Base-by-base conservation (phyloP, 2,329 filamentous ascomycete genomes). In the Blastomyces percursus region DNA sequence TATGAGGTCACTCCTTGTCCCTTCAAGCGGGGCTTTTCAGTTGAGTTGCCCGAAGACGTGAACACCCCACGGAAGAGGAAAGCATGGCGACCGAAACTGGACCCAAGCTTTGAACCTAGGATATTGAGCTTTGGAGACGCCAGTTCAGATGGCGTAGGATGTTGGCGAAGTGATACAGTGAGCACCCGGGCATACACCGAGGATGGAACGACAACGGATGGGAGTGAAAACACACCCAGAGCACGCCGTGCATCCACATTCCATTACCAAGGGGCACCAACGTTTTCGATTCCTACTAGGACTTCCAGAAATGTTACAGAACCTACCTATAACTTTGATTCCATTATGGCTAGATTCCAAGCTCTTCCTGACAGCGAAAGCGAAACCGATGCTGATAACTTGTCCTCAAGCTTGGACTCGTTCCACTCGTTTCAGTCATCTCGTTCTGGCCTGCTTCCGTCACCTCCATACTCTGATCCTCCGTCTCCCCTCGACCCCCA, bases 1-100 rank as follows among this genome's bases (percentile, higher is more conserved):
- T 96, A 94, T 70, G 92, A 96, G 74, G 89, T 89, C 70, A 96
- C 92, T 0, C 83, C 86, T 54, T 96, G 91, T 73, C 92, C 92
- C 0, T 96, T 96, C 73, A 82, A 86, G 69, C 82, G 91, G 64
- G 82, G 83, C 2, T 95, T 95, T 68, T 86, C 84, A 0, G 85
- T 93, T 12, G 82, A 87, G 59, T 77, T 94, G 21, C 90, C 90
- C 0, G 85, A 89, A 68, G 80, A 82, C 62, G 86, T 86, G 12
- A 80, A 83, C 67, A 84, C 83, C 0, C 87, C 86, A 1, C 77
- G 84, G 60, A 86, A 81, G 70, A 88, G 86, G 75, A 84, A 81
- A 66, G 86, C 88, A 16, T 90, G 88, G 85, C 86, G 81, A 35
- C 85, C 87, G 1, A 81, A 82, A 69, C 76, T 59, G 19, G 59